Conservation (phyloP, 495 filamentous ascomycete genomes). For the Xylaria venustula region DNA sequence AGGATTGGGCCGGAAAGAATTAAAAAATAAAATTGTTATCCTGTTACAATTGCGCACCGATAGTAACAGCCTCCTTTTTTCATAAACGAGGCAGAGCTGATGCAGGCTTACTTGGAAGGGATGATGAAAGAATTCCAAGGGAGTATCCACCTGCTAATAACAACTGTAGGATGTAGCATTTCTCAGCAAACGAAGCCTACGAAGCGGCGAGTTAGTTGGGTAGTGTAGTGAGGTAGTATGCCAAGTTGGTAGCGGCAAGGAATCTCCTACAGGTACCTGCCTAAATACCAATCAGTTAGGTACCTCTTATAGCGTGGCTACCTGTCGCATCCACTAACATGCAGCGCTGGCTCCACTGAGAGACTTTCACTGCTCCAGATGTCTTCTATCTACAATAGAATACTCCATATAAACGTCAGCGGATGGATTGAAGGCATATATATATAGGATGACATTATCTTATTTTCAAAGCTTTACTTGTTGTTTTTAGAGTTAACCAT, state of each 20-base stretch:
- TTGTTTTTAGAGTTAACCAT: no score
- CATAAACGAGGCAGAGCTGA: slow-evolving; percentile 12
- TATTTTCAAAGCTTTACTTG: no score
- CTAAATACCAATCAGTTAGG: background rate
- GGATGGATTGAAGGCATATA: no score
- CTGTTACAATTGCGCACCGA: slow-evolving; percentile 6
- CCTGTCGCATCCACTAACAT: background rate
- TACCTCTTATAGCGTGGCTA: background rate
- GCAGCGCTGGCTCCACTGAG: slow-evolving; percentile 8
- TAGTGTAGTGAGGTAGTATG: no score
- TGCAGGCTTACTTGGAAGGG: slow-evolving; percentile 11
- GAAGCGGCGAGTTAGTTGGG: background rate
- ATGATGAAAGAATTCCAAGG: slow-evolving; percentile 20
- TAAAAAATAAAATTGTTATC: slow-evolving; percentile 5
- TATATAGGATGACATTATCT: no score
- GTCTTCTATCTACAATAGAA: no score
- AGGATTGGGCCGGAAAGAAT: background rate
- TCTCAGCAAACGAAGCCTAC: slow-evolving; percentile 4
- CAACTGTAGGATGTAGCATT: slow-evolving; percentile 1
- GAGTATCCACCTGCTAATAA: slow-evolving; percentile 16
- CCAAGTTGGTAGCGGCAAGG: background rate
- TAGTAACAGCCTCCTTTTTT: slow-evolving; percentile 12
- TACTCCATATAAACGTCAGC: no score
- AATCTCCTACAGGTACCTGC: no score
- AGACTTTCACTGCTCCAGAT: background rate